Percentiles rank a stretch among this genome's conserved stretches.
These are phyloP conservation scores for Sporothrix pallida DNA, from an alignment of 2,329 filamentous ascomycete genomes.

Conservation along the genomic window DNA sequence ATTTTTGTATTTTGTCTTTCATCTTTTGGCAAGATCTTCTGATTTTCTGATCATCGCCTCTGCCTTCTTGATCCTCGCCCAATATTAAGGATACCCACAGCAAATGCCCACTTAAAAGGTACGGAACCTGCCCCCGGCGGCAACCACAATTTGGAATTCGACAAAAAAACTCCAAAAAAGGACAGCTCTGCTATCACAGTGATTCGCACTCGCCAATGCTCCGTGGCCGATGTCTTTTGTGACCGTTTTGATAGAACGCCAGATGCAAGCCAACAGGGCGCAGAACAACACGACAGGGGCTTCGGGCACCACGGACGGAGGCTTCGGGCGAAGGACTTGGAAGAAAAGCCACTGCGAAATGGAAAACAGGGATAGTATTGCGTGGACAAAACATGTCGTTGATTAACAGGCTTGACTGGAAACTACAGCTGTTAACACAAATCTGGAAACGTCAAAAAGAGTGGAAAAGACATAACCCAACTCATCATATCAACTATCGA, in stretches of 20 bases:
- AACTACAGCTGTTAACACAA: not conserved
- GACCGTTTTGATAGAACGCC: not conserved
- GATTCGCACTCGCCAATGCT: not conserved
- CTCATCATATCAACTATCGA: not conserved
- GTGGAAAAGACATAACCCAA: not conserved
- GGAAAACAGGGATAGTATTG: not conserved
- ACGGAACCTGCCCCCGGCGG: not conserved
- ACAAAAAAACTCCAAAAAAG: not conserved
- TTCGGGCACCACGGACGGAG: not conserved
- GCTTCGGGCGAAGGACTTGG: not conserved
- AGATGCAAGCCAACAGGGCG: not conserved
- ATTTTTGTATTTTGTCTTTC: not conserved
- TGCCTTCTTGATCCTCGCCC: not conserved
- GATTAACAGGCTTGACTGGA: no score
- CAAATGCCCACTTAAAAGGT: not conserved
- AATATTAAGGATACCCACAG: not conserved
- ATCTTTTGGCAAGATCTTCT: not conserved
- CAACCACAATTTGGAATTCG: constrained; percentile 16
- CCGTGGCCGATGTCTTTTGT: not conserved
- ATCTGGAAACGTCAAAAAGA: not conserved
- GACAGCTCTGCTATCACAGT: not conserved
- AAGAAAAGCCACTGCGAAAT: no score
- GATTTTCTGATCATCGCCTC: not conserved
- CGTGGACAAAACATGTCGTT: not conserved
- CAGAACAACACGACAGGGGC: not conserved